Percentiles rank a stretch among this genome's conserved stretches.
Conservation (phyloP, 1,284 basidiomycete genomes). For the Ustilago sp. region DNA sequence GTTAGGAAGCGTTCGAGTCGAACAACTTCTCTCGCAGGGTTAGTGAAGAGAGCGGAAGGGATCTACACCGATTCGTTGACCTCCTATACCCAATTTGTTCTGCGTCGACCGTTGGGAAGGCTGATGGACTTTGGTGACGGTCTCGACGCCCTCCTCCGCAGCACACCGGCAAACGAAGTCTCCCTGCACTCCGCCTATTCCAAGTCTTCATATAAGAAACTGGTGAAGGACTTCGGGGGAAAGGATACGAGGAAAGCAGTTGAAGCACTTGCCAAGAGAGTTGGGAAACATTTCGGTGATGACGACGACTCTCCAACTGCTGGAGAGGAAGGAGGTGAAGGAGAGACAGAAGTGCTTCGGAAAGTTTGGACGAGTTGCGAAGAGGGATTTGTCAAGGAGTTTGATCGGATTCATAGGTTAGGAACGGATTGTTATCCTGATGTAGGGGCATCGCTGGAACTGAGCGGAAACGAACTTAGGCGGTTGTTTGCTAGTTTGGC, state of each 20-base stretch:
- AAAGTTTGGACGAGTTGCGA: conserved; percentile 53
- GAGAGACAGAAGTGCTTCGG: conserved; percentile 40
- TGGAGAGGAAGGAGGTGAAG: conserved; percentile 1
- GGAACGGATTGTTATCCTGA: conserved; percentile 53
- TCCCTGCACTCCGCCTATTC: conserved; percentile 81
- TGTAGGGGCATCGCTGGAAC: conserved; percentile 20
- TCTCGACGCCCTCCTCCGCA: conserved; percentile 84
- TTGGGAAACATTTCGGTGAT: conserved; percentile 90
- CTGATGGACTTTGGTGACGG: conserved; percentile 95
- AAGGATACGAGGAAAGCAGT: conserved; percentile 88
- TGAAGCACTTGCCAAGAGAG: conserved; percentile 87
- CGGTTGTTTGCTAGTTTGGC: conserved; percentile 31
- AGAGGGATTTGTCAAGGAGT: conserved; percentile 46
- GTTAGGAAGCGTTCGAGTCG: conserved; percentile 74
- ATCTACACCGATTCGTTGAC: conserved; percentile 88
- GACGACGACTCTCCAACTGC: conserved; percentile 71
- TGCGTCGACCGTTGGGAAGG: conserved; percentile 86
- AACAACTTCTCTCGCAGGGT: conserved; percentile 73
- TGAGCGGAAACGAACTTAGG: conserved; percentile 34
- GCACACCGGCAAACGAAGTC: conserved; percentile 83
- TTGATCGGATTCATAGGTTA: conserved; percentile 40
- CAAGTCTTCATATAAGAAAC: conserved; percentile 82
- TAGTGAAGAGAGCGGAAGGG: conserved; percentile 80
- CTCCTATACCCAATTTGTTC: conserved; percentile 86
- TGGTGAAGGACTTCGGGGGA: conserved; percentile 83